Evolutionary conservation across 805 yeast genomes (phyloP).

Genomic region (Candida peoriensis): DNA sequence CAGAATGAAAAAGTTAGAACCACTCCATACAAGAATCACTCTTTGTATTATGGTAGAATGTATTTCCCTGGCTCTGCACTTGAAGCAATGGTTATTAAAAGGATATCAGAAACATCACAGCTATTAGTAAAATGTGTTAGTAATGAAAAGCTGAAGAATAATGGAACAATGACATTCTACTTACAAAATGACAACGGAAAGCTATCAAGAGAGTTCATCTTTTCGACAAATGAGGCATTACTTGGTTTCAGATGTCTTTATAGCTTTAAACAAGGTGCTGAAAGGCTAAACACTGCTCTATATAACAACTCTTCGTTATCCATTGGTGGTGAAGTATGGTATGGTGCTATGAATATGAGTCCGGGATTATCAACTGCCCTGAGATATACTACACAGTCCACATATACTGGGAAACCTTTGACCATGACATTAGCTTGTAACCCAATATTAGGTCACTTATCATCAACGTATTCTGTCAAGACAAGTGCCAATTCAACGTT

Average conservation of each 20-base stretch:
- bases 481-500: constrained; percentile 73
- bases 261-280: constrained; percentile 43
- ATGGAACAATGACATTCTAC: constrained; percentile 58
- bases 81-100: constrained; percentile 79
- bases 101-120: constrained; percentile 57
- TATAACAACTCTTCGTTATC: constrained; percentile 63
- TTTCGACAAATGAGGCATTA: constrained; percentile 78
- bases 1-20: background rate
- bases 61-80: constrained; percentile 81
- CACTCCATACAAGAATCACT: constrained; percentile 21
- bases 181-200: constrained; percentile 63
- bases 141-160: constrained; percentile 49
- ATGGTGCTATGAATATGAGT: constrained; percentile 74
- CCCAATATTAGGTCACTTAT: constrained; percentile 85
- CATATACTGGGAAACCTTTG: constrained; percentile 83
- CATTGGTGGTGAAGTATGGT: constrained; percentile 85
- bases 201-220: constrained; percentile 67
- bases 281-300: constrained; percentile 34
- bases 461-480: constrained; percentile 82
- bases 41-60: constrained; percentile 77
- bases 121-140: constrained; percentile 71
- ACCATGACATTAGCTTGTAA: constrained; percentile 83
- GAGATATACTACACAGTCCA: constrained; percentile 79
- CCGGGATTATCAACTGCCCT: constrained; percentile 88
- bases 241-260: constrained; percentile 78